Evolutionary conservation across 352 stramenopile species (phyloP).

Genomic region (Pythium aquatile): DNA sequence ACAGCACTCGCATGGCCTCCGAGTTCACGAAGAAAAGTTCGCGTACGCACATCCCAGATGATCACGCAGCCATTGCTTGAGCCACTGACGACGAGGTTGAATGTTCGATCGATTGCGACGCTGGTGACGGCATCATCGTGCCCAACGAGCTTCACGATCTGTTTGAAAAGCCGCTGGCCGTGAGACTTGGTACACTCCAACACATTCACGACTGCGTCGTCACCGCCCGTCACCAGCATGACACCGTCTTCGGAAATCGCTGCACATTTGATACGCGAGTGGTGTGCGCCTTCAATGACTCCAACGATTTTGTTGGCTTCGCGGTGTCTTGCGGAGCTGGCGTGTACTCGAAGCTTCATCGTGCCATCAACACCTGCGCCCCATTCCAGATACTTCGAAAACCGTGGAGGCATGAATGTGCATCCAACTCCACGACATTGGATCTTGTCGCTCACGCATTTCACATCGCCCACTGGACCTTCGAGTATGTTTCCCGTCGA

Average conservation of each 20-base stretch:
- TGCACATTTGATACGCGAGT: constrained; percentile 52
- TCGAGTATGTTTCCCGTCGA: constrained; percentile 37
- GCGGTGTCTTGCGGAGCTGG: constrained; percentile 49
- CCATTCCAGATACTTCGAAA: constrained; percentile 78
- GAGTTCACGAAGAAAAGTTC: constrained; percentile 58
- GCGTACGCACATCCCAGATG: constrained; percentile 70
- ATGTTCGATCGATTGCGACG: constrained; percentile 71
- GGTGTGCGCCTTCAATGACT: constrained; percentile 64
- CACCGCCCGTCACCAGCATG: constrained; percentile 57
- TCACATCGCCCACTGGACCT: constrained; percentile 51
- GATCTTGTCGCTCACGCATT: constrained; percentile 60
- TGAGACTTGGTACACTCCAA: constrained; percentile 62
- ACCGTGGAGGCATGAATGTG: constrained; percentile 65
- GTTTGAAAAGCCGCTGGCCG: constrained; percentile 62
- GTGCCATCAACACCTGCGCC: constrained; percentile 36
- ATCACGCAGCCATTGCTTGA: constrained; percentile 58
- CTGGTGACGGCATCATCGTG: constrained; percentile 59
- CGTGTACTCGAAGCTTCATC: constrained; percentile 63
- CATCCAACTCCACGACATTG: constrained; percentile 44
- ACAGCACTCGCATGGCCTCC: constrained; percentile 47
- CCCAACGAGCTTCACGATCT: constrained; percentile 64
- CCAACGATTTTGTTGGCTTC: constrained; percentile 66
- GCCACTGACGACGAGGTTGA: constrained; percentile 67
- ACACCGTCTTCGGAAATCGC: constrained; percentile 58
- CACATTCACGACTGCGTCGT: constrained; percentile 73